Conservation (phyloP, 805 yeast species). For the Metschnikowia picachoensis region DNA sequence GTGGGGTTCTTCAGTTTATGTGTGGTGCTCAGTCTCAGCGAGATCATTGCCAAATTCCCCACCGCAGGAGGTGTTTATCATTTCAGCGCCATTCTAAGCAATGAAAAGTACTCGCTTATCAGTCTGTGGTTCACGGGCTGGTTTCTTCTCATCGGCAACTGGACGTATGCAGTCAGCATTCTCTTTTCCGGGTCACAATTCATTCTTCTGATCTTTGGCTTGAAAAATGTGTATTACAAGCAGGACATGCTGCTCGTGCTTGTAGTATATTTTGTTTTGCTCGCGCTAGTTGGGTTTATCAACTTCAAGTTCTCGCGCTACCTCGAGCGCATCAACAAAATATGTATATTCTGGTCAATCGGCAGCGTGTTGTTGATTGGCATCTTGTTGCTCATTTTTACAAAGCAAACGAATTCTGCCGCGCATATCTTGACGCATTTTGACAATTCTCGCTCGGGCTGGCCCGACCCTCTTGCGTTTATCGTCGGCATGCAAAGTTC, state of each 20-base stretch:
- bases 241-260: conserved; percentile 55
- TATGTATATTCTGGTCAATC: conserved; percentile 73
- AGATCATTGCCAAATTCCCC: conserved; percentile 73
- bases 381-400: conserved; percentile 55
- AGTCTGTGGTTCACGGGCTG: conserved; percentile 80
- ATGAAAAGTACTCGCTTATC: conserved; percentile 49
- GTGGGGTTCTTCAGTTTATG: conserved; percentile 61
- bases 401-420: conserved; percentile 54
- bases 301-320: conserved; percentile 58
- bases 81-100: conserved; percentile 67
- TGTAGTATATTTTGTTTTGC: conserved; percentile 51
- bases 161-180: conserved; percentile 73
- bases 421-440: conserved; percentile 59
- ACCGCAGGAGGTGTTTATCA: conserved; percentile 76
- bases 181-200: conserved; percentile 76
- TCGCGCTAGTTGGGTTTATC: conserved; percentile 56
- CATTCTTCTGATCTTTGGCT: conserved; percentile 61
- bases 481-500: conserved; percentile 76
- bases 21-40: conserved; percentile 71
- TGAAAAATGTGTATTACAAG: conserved; percentile 55
- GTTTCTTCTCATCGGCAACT: conserved; percentile 67
- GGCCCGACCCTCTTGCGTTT: conserved; percentile 69
- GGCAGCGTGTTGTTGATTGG: conserved; percentile 69
- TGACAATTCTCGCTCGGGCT: conserved; percentile 71
- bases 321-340: conserved; percentile 59